A percentile compares a stretch with the other conserved stretches of the same genome.
Evolutionary conservation across 257 asterid genomes (phyloP).

Genomic region (Eustoma russellianum): DNA sequence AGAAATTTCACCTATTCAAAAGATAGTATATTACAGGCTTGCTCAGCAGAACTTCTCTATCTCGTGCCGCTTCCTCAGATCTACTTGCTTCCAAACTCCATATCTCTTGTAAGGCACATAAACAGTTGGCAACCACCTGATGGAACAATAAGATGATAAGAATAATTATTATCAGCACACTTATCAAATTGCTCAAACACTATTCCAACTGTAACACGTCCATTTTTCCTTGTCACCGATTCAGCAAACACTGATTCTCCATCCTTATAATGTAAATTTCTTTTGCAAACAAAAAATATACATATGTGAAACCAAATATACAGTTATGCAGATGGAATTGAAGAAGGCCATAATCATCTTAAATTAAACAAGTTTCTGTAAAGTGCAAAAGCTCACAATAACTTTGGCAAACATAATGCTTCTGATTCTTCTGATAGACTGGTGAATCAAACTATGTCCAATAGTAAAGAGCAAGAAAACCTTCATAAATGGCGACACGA

Average conservation of each 20-base stretch:
- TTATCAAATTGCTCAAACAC: too few relatives aligned
- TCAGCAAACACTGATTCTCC: neutral
- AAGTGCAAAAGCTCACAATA: neutral
- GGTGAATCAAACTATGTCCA: too few relatives aligned
- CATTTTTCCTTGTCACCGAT: neutral
- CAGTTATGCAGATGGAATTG: too few relatives aligned
- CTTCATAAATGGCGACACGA: too few relatives aligned
- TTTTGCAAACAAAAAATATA: neutral
- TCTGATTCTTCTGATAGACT: too few relatives aligned
- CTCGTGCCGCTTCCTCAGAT: constrained; percentile 85
- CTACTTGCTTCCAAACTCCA: constrained; percentile 91
- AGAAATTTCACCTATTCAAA: constrained; percentile 54
- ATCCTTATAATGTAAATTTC: neutral
- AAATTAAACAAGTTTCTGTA: neutral
- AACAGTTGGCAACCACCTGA: constrained; percentile 91
- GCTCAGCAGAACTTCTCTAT: constrained; percentile 77
- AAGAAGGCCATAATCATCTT: too few relatives aligned
- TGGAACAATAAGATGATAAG: constrained; percentile 6
- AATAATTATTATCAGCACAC: too few relatives aligned
- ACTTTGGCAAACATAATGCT: neutral
- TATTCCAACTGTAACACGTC: too few relatives aligned
- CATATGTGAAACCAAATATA: too few relatives aligned
- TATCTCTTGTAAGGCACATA: constrained; percentile 82
- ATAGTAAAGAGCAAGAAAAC: too few relatives aligned
- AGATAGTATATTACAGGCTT: constrained; percentile 78